Percentiles rank a stretch among this genome's conserved stretches.
Evolutionary conservation across 345 rosid genomes (phyloP).

Genomic region (Ceriops tagal): DNA sequence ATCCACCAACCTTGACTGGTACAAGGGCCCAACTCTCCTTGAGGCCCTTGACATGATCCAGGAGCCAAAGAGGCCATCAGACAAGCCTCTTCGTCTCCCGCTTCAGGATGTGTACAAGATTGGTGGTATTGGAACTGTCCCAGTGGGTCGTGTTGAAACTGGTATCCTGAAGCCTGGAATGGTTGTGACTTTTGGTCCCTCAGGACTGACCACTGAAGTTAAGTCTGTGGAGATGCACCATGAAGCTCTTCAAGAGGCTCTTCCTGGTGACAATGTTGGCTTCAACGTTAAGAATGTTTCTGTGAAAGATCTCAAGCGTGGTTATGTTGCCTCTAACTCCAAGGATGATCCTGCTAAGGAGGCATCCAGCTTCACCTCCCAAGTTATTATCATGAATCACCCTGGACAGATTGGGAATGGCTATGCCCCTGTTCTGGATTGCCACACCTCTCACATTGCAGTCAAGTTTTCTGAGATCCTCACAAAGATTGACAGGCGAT

Average conservation of each 20-base stretch:
- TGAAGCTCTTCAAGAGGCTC: no score
- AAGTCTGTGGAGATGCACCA: no score
- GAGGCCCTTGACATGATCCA: constrained; percentile 13
- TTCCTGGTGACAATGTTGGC: no score
- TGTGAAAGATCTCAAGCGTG: constrained; percentile 42
- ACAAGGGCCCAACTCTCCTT: constrained; percentile 16
- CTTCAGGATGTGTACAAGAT: no score
- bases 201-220: no score
- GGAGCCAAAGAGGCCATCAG: constrained; percentile 21
- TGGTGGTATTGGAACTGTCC: no score
- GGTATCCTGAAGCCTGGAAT: no score
- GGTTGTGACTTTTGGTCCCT: no score
- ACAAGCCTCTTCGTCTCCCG: not conserved
- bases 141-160: no score
- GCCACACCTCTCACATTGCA: constrained; percentile 21
- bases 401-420: no score
- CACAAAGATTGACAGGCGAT: constrained; percentile 31
- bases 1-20: constrained; percentile 11
- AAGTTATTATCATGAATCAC: constrained; percentile 38
- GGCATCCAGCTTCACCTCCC: constrained; percentile 43
- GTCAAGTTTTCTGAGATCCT: constrained; percentile 57
- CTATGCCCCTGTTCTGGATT: no score
- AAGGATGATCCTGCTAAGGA: constrained; percentile 40
- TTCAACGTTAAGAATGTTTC: constrained; percentile 9
- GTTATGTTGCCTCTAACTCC: constrained; percentile 10